These are phyloP conservation scores for Russula ochroleuca DNA, from an alignment of 768 basidiomycete species.

Conservation along the genomic window DNA sequence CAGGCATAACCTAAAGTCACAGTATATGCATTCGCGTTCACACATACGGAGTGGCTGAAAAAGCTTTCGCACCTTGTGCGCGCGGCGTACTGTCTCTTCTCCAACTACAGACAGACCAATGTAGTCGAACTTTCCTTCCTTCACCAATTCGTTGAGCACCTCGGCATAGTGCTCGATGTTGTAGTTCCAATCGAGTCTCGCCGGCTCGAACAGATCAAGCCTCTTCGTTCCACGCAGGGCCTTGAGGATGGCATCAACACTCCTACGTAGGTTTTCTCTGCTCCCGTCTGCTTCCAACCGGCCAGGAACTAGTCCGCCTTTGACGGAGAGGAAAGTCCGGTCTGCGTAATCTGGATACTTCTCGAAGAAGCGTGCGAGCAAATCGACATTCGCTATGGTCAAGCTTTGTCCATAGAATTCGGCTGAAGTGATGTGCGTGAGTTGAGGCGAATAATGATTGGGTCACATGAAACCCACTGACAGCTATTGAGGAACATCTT, in stretches of 20 bases:
- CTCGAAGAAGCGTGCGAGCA: conserved; percentile 48
- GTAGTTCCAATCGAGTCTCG: conserved; percentile 44
- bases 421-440: conserved; percentile 31
- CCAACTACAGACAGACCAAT: conserved; percentile 57
- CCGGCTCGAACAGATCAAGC: conserved; percentile 57
- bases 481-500: conserved; percentile 53
- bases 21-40: background rate
- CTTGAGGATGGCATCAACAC: conserved; percentile 43
- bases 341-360: conserved; percentile 46
- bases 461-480: conserved; percentile 25
- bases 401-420: conserved; percentile 54
- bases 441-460: background rate
- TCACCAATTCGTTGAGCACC: conserved; percentile 43
- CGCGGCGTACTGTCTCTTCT: conserved; percentile 43
- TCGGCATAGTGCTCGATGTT: conserved; percentile 46
- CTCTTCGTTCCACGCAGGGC: conserved; percentile 49
- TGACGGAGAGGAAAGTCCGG: conserved; percentile 46
- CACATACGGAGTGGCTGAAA: conserved; percentile 30
- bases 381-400: conserved; percentile 43
- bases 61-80: conserved; percentile 38
- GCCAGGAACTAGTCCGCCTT: conserved; percentile 33
- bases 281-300: conserved; percentile 32
- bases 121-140: conserved; percentile 55
- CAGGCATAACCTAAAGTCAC: conserved; percentile 24
- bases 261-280: conserved; percentile 43